phyloP scores from a whole-genome alignment of 345 rosid species.

The Pistacia atlantica region DNA sequence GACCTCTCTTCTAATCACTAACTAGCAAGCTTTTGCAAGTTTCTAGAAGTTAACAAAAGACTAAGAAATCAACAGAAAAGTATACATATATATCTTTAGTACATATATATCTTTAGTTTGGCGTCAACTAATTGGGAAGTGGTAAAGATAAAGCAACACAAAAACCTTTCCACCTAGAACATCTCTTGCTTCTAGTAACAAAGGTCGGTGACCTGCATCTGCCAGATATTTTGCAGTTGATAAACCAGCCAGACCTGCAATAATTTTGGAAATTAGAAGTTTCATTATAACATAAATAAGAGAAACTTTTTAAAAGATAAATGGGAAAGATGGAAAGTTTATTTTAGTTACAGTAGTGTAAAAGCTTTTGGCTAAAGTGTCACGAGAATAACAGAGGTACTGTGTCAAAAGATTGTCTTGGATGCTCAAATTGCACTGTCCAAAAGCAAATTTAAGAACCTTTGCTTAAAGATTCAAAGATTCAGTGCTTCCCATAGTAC shows the following conservation, averaged over 20 bases:
- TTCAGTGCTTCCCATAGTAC: neutral
- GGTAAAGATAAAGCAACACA: constrained; percentile 15
- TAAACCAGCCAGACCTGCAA: constrained; percentile 91
- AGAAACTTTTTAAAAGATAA: neutral
- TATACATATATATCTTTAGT: neutral
- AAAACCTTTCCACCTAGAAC: constrained; percentile 96
- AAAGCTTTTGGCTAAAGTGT: neutral
- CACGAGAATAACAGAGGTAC: neutral
- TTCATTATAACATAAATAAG: neutral
- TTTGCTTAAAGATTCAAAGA: neutral
- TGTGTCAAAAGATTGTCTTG: neutral
- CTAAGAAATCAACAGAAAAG: neutral
- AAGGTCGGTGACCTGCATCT: constrained; percentile 90
- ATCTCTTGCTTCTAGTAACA: constrained; percentile 86
- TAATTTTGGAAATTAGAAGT: constrained; percentile 9
- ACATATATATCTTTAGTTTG: neutral
- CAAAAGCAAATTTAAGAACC: neutral
- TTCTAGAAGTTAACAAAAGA: neutral
- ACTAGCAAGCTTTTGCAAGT: neutral
- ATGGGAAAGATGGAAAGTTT: neutral
- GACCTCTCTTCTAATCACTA: neutral
- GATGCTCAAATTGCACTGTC: neutral
- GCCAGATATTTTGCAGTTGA: constrained; percentile 93
- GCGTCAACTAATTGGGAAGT: neutral
- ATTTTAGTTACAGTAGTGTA: neutral